These are phyloP conservation scores for Exophiala phaeomuriformis DNA, from an alignment of 2,329 filamentous ascomycete species.

Conservation along the genomic window DNA sequence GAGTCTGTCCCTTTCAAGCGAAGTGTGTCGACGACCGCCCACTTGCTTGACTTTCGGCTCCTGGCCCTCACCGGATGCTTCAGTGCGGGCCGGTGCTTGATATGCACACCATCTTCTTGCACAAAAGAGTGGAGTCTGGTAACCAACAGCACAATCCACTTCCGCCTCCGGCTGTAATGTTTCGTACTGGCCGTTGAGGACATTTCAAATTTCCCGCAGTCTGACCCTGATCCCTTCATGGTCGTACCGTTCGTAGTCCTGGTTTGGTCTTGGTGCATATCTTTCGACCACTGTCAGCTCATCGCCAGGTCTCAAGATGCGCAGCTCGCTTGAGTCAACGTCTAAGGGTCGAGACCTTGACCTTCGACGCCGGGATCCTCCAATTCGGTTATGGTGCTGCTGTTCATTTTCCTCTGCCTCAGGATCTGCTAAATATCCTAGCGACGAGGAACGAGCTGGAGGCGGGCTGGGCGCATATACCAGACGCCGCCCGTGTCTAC, in stretches of 20 bases:
- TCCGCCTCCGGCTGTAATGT: not conserved
- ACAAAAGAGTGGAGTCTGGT: not conserved
- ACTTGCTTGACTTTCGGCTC: no score
- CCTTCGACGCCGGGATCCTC: not conserved
- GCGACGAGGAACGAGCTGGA: conserved; percentile 9
- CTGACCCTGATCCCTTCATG: conserved; percentile 22
- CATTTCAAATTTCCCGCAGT: conserved; percentile 24
- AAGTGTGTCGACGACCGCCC: no score
- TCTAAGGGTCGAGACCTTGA: conserved; percentile 9
- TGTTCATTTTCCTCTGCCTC: conserved; percentile 1
- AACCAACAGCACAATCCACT: not conserved
- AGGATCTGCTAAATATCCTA: conserved; percentile 2
- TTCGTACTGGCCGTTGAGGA: not conserved
- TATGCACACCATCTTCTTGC: not conserved
- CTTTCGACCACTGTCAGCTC: conserved; percentile 15
- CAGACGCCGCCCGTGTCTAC: not conserved
- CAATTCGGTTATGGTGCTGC: not conserved
- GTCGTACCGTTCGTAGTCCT: conserved; percentile 26
- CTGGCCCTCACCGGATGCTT: no score
- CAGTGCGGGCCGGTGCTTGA: not conserved
- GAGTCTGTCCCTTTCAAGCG: no score
- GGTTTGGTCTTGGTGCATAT: conserved; percentile 2
- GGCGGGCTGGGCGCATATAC: conserved; percentile 11
- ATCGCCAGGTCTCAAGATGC: conserved; percentile 9
- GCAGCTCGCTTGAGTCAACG: not conserved